A percentile compares a stretch with the other conserved stretches of the same genome.
These are phyloP conservation scores for Rhodotorula diobovata DNA, from an alignment of 768 basidiomycete genomes.

Conservation along the genomic window DNA sequence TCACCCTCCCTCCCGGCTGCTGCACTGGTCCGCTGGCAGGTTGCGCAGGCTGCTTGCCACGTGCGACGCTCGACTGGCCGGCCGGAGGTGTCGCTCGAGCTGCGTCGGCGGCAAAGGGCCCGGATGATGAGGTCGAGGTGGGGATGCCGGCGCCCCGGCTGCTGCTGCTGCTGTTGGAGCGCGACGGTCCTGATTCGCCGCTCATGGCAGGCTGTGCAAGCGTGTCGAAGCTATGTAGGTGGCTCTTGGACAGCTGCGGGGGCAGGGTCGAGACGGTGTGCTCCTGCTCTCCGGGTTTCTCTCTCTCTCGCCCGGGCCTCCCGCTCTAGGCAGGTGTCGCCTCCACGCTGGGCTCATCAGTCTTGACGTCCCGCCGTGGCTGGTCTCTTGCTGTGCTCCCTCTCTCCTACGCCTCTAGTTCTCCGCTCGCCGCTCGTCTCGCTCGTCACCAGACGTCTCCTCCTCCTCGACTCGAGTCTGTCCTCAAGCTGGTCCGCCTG, in stretches of 20 bases:
- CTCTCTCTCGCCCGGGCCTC: too few relatives aligned
- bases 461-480: not conserved
- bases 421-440: too few relatives aligned
- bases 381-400: not conserved
- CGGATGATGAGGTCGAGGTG: not conserved
- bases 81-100: not conserved
- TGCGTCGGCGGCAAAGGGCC: not conserved
- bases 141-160: too few relatives aligned
- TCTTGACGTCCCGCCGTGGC: not conserved
- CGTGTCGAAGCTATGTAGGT: not conserved
- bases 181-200: not conserved
- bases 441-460: too few relatives aligned
- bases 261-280: not conserved
- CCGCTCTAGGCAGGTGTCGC: not conserved
- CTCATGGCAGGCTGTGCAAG: not conserved
- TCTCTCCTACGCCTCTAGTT: not conserved
- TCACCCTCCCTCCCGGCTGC: not conserved
- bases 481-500: not conserved
- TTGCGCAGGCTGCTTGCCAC: slow-evolving; percentile 8
- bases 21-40: not conserved
- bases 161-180: not conserved
- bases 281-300: too few relatives aligned
- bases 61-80: not conserved
- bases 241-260: not conserved
- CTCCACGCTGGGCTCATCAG: not conserved